These are phyloP conservation scores for Brasenia schreberi DNA, from an alignment of 164 flowering plant species.

Conservation along the genomic window DNA sequence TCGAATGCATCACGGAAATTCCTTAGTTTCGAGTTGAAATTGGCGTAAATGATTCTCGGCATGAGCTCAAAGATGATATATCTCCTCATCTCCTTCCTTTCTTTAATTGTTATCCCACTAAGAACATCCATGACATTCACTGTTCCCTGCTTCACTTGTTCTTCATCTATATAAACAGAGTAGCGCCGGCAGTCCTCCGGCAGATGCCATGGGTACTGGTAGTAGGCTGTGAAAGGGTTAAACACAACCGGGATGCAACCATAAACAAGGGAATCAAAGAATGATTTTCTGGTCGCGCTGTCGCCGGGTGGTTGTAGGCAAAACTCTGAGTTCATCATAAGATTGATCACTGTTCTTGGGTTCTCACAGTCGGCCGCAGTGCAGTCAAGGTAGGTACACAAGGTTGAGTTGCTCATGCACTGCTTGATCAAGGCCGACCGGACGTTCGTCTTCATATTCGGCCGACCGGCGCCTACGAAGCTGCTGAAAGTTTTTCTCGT, in stretches of 20 bases:
- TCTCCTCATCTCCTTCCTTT: constrained; percentile 64
- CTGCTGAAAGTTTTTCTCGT: constrained; percentile 28
- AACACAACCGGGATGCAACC: constrained; percentile 89
- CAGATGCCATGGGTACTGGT: constrained; percentile 86
- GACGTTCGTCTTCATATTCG: constrained; percentile 31
- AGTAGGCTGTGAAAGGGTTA: constrained; percentile 61
- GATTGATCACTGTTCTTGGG: constrained; percentile 31
- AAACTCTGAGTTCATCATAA: constrained; percentile 65
- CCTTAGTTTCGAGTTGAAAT: constrained; percentile 24
- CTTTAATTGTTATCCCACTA: constrained; percentile 21
- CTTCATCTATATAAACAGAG: constrained; percentile 52
- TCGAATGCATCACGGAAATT: constrained; percentile 64
- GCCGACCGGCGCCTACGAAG: constrained; percentile 65
- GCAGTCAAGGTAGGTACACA: constrained; percentile 45
- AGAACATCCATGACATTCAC: constrained; percentile 51
- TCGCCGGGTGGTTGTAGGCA: constrained; percentile 87
- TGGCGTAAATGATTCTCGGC: constrained; percentile 67
- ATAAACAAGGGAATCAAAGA: constrained; percentile 63
- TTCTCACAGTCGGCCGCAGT: constrained; percentile 22
- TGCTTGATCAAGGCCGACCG: constrained; percentile 46
- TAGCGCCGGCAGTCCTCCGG: constrained; percentile 45
- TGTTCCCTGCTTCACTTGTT: constrained; percentile 39
- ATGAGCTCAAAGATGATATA: constrained; percentile 53
- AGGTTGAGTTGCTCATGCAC: constrained; percentile 21
- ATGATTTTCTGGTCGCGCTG: constrained; percentile 68